These are phyloP conservation scores for Nemania serpens DNA, from an alignment of 2,329 filamentous ascomycete species.

Conservation along the genomic window DNA sequence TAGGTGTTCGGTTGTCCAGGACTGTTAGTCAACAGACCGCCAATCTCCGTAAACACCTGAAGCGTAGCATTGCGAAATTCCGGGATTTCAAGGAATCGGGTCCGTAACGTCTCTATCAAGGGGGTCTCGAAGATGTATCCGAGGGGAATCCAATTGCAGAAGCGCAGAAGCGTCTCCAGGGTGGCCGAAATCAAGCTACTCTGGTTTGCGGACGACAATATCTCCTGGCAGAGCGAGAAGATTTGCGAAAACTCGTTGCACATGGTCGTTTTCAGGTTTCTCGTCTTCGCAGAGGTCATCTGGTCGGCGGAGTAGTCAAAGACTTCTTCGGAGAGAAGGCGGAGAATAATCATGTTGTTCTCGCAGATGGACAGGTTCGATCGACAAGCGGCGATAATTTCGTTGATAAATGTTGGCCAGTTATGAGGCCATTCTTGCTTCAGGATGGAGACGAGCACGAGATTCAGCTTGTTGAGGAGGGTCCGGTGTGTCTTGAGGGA, in stretches of 20 bases:
- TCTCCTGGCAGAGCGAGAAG: slow-evolving; percentile 96
- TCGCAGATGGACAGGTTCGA: slow-evolving; percentile 97
- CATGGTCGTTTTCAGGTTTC: slow-evolving; percentile 98
- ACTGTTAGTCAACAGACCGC: slow-evolving; percentile 82
- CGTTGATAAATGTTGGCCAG: slow-evolving; percentile 99
- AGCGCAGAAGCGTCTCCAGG: slow-evolving; percentile 90
- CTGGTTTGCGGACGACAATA: slow-evolving; percentile 87
- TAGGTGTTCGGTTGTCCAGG: slow-evolving; percentile 73
- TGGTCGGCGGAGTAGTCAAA: slow-evolving; percentile 99
- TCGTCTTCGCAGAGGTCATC: slow-evolving; percentile 98
- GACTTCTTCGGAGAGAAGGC: slow-evolving; percentile 94
- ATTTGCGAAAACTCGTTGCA: slow-evolving; percentile 98
- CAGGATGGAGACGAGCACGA: slow-evolving; percentile 94
- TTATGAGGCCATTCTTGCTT: slow-evolving; percentile 99
- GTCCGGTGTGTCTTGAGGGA: slow-evolving; percentile 82
- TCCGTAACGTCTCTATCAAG: slow-evolving; percentile 91
- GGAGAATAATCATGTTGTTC: slow-evolving; percentile 99
- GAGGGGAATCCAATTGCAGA: slow-evolving; percentile 98
- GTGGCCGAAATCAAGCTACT: slow-evolving; percentile 93
- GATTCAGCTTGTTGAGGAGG: slow-evolving; percentile 95
- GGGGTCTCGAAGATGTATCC: slow-evolving; percentile 99
- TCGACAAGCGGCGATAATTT: slow-evolving; percentile 96
- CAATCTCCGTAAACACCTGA: slow-evolving; percentile 97
- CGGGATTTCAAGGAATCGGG: slow-evolving; percentile 87
- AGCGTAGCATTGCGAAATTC: slow-evolving; percentile 97